These are phyloP conservation scores for Colletotrichum lini DNA, from an alignment of 2,329 filamentous ascomycete genomes.

Conservation along the genomic window DNA sequence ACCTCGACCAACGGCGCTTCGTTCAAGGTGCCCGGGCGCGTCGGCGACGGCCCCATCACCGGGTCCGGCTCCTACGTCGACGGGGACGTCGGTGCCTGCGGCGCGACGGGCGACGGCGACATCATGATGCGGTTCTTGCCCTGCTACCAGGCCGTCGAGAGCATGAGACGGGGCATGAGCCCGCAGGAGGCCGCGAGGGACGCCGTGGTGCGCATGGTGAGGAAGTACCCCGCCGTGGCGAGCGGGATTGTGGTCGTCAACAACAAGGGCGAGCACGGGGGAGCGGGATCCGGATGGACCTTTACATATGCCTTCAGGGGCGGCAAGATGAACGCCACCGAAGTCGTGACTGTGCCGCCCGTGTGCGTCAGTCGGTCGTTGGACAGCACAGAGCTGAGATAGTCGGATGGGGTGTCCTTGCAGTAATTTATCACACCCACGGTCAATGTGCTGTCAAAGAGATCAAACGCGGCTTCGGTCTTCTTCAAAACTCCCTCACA, in stretches of 20 bases:
- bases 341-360: constrained; percentile 58
- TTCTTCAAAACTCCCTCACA: not conserved
- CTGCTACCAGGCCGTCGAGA: constrained; percentile 72
- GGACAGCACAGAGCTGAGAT: not conserved
- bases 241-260: constrained; percentile 68
- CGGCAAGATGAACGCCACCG: constrained; percentile 60
- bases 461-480: not conserved
- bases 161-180: constrained; percentile 62
- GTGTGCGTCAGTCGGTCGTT: constrained; percentile 25
- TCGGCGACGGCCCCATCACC: constrained; percentile 69
- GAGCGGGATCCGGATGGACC: constrained; percentile 67
- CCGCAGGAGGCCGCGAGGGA: constrained; percentile 66
- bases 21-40: constrained; percentile 68
- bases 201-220: constrained; percentile 63
- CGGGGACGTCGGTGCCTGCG: constrained; percentile 67
- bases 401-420: not conserved
- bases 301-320: constrained; percentile 68
- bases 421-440: not conserved
- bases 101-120: constrained; percentile 70
- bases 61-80: constrained; percentile 71
- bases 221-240: constrained; percentile 60
- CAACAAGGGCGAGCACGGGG: constrained; percentile 63
- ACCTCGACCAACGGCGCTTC: constrained; percentile 70
- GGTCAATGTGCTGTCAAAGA: not conserved
- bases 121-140: constrained; percentile 71